Conservation (phyloP, 2,329 filamentous ascomycete species). For the Exserohilum rostratum region DNA sequence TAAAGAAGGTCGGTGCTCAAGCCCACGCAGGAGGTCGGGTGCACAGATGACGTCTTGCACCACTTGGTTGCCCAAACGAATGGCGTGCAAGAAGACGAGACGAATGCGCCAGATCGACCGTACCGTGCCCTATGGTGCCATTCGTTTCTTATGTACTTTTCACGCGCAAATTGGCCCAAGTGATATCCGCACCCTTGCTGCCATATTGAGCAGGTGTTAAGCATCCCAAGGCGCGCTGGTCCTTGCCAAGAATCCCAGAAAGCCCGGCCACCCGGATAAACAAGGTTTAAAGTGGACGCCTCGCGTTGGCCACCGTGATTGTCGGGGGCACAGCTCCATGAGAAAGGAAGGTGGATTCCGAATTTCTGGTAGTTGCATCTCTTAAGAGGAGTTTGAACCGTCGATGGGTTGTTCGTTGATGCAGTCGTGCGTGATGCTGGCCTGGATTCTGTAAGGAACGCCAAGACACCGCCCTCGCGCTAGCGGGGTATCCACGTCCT, state of each 20-base stretch:
- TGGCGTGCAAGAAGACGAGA: slow-evolving; percentile 24
- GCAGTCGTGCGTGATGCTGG: background rate
- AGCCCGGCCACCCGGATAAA: slow-evolving; percentile 40
- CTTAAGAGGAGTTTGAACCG: background rate
- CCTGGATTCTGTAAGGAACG: background rate
- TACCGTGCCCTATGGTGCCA: slow-evolving; percentile 6
- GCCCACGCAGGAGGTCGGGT: slow-evolving; percentile 2
- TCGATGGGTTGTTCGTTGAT: background rate
- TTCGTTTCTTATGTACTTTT: slow-evolving; percentile 27
- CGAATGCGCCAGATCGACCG: slow-evolving; percentile 16
- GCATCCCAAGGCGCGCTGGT: slow-evolving; percentile 33
- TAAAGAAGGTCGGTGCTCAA: background rate
- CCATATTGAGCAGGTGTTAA: slow-evolving; percentile 44
- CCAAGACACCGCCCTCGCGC: background rate
- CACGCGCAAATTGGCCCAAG: slow-evolving; percentile 28
- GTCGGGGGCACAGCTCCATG: slow-evolving; percentile 17
- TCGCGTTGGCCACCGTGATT: slow-evolving; percentile 19
- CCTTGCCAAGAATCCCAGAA: slow-evolving; percentile 40
- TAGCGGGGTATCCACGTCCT: background rate
- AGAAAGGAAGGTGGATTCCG: slow-evolving; percentile 31
- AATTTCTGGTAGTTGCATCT: background rate
- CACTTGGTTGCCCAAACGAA: slow-evolving; percentile 14
- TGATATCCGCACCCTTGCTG: slow-evolving; percentile 36
- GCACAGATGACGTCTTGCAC: slow-evolving; percentile 4
- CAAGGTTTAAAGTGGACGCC: slow-evolving; percentile 26